phyloP scores from a whole-genome alignment of 31 red algal genomes.

The Odonthalia washingtoniensis region DNA sequence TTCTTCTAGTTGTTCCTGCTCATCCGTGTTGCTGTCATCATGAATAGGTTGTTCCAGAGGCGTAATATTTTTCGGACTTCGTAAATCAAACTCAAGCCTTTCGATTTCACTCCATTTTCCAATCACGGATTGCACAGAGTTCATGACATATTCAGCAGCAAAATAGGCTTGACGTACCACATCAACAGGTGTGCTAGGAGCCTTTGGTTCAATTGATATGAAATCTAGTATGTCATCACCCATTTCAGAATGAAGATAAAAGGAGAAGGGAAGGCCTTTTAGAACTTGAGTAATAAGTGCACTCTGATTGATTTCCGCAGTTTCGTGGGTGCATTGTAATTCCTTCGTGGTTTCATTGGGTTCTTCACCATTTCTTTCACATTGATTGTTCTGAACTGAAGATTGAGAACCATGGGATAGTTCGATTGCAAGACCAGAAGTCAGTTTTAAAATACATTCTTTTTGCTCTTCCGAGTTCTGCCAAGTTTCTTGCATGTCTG shows the following conservation, averaged over 20 bases:
- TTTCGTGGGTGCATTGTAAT: not conserved
- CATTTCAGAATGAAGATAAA: slow-evolving; percentile 25
- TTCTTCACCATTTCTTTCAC: not conserved
- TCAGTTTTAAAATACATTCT: slow-evolving; percentile 7
- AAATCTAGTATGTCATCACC: slow-evolving; percentile 26
- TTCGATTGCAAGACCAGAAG: slow-evolving; percentile 1
- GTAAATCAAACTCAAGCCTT: not conserved
- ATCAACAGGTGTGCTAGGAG: not conserved
- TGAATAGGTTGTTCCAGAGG: not conserved
- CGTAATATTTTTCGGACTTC: not conserved
- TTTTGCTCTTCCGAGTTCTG: not conserved
- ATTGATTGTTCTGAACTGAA: not conserved
- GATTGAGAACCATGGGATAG: slow-evolving; percentile 1
- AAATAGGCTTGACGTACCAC: slow-evolving; percentile 39
- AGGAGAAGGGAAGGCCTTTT: slow-evolving; percentile 10
- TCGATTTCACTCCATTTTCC: slow-evolving; percentile 15
- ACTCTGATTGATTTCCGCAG: not conserved
- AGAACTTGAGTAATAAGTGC: not conserved
- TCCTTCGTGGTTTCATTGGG: not conserved
- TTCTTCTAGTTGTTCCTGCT: not conserved
- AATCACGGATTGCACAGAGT: not conserved
- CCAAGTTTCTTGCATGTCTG: slow-evolving; percentile 37
- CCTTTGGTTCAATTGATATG: slow-evolving; percentile 40
- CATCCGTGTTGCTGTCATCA: no score
- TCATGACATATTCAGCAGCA: slow-evolving; percentile 27